Base-by-base conservation (phyloP, 352 stramenopile species). In the Aphanomyces cochlioides region DNA sequence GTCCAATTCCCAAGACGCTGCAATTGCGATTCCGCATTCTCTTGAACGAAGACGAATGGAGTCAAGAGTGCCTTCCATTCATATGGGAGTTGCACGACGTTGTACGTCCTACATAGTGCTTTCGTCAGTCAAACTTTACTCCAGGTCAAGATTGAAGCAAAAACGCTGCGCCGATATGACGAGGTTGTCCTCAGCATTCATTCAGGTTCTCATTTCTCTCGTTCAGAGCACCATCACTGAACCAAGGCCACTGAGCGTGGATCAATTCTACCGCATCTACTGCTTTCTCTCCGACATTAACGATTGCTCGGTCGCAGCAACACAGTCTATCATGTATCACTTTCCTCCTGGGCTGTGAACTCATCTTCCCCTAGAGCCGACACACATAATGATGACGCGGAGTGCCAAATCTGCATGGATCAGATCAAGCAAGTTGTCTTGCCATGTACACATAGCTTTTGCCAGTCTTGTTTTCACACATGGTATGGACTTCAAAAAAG, bases 391-490 rank as follows among this genome's bases (percentile, higher is more conserved):
- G 82, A 89, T 60, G 84, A 92, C 54, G 86, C 81, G 17, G 84
- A 92, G 74, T 92, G 84, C 54, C 82, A 90, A 68, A 92, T 92
- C 47, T 92, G 84, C 73, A 92, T 92, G 84, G 84, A 92, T 75
- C 87, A 88, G 73, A 73, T 84, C 70, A 92, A 90, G 73, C 79
- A 92, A 73, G 79, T 92, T n/a, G 83, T 79, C 13, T 58, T 92
- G 69, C 83, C 83, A 0, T 92, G 84, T 71, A 76, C 81, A 1
- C 84, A 92, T 72, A 92, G 84, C 72, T 92, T 92, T 69, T 92
- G 84, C 61, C 74, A 89, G 7, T 77, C 78, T 58, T 92, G 84
- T 61, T 90, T 90, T 64, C 81, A 90, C 71, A 79, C 89, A 61
- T 92, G 84, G 78, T 83, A 71, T 28, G 72, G 57, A 2, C 17